Base-by-base conservation (phyloP, 2,329 filamentous ascomycete species). In the Pleoardoris graminearum region DNA sequence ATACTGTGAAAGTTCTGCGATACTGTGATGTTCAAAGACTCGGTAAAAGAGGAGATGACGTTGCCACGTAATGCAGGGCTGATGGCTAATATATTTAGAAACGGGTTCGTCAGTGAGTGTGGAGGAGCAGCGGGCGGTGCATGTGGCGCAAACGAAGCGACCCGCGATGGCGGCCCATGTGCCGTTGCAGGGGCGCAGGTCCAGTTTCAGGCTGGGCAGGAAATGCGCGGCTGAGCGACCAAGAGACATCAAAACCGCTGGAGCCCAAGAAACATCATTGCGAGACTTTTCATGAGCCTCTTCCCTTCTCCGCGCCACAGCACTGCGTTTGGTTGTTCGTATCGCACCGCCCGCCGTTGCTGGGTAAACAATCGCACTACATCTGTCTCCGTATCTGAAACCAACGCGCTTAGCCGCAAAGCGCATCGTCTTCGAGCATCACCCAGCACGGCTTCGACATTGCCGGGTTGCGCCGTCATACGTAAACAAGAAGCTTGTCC, bases 321-420 rank as follows among this genome's bases (percentile, higher is more conserved):
- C 21, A 29, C 30, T 27, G 30, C 36, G 30, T 5, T 35, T 47
- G 48, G 47, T 33, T 43, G 52, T 41, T 48, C 19, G 30, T 45
- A 32, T 25, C 30, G 30, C 30, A 25, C 19, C 51, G 53, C 57
- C 66, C 43, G 50, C 54, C 55, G 66, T 70, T 69, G 65, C 66
- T 62, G 57, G 55, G 66, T 65, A 69, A 70, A 69, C 67, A 67
- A 50, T 48, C 53, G 32, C 44, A 29, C 38, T 45, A 25, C 52
- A 53, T 52, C 25, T 5, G 56, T 43, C 59, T 58, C 61, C 66
- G 30, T 49, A 65, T 45, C 63, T 63, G 67, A 70, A 70, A 70
- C 68, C 47, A 45, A 30, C 37, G 33, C 19, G 22, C 50, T 60
- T 59, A 58, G 61, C 54, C 60, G 53, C 54, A 53, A 59, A 42